These are phyloP conservation scores for Trichoderma guizhouense DNA, from an alignment of 2,329 filamentous ascomycete species.

Conservation along the genomic window DNA sequence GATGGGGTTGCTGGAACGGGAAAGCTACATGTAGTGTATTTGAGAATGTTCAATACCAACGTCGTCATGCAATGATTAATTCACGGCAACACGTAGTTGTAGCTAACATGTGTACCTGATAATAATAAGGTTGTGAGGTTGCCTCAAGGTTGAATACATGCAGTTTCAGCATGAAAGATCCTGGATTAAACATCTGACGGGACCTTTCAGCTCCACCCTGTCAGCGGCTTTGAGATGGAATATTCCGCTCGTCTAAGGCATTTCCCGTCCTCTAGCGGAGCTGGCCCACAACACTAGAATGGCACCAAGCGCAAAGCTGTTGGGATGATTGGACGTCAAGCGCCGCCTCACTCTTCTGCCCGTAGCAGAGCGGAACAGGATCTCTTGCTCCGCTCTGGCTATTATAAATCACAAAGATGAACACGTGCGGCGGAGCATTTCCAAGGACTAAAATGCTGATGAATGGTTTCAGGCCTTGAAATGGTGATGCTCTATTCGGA, in stretches of 20 bases:
- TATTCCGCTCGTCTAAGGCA: neutral
- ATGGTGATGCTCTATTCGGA: neutral
- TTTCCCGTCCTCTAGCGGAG: neutral
- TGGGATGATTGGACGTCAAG: neutral
- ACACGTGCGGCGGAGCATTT: neutral
- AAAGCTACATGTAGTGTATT: neutral
- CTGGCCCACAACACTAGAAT: neutral
- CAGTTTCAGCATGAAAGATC: too few relatives aligned
- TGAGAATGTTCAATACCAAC: neutral
- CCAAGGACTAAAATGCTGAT: neutral
- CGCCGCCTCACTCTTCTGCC: neutral
- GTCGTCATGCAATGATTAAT: neutral
- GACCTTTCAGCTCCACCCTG: neutral
- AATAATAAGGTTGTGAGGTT: neutral
- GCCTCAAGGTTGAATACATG: neutral
- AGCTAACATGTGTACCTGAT: neutral
- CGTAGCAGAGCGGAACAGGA: neutral
- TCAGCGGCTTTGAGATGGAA: neutral
- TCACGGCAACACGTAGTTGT: neutral
- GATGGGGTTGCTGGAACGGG: neutral
- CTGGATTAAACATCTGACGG: neutral
- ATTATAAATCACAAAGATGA: conserved; percentile 4
- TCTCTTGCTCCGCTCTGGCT: neutral
- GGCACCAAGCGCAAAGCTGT: neutral
- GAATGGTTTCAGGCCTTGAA: neutral